Evolutionary conservation across 2,329 filamentous ascomycete species (phyloP), one percentile per base, ranked within the genome.

Genomic region (Calonectria ilicicola): DNA sequence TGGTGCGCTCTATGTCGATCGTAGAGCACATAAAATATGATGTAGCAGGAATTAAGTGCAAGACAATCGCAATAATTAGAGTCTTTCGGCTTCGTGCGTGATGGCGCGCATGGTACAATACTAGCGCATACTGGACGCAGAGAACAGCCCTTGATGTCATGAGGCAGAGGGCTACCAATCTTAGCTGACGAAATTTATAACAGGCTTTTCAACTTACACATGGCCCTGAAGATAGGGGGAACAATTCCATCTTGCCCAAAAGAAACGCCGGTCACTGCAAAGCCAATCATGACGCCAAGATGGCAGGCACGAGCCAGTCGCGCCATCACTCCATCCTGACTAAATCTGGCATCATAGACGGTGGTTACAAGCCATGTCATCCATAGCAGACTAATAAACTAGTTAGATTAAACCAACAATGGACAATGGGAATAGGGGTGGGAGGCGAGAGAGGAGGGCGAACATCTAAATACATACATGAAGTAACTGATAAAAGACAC

Each of bases 341-440:
- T 46, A 40, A 72, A 72, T 1, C 69, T 65, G 38, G 69, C 65
- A 27, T 70, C 68, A 35, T 56, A 67, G 47, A 70, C 63, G 12
- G 68, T 70, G 7, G 68, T 70, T n/a, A 70, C 51, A 32, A 70
- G 29, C 68, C 68, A 70, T 23, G 68, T 70, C 17, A 70, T 62
- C 68, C 68, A 70, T 5, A 70, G 68, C 12, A 70, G 42, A 21
- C 68, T 70, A 21, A 32, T 9, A 9, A 32, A 32, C 5, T 5
- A 9, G 29, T 32, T 32, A 32, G 29, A 32, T 9, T 32, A 9
- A 32, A 32, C 5, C 2, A 32, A 5, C 29, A 5, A 9, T 5
- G 9, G 29, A 32, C 29, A 32, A 56, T 8, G 14, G 19, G 3
- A 35, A 21, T n/a, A 10, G 2, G 15, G 7, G 23, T 10, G 1